Base-by-base conservation (phyloP, 75 land plant species). In the Adiantum capillusveneris region DNA sequence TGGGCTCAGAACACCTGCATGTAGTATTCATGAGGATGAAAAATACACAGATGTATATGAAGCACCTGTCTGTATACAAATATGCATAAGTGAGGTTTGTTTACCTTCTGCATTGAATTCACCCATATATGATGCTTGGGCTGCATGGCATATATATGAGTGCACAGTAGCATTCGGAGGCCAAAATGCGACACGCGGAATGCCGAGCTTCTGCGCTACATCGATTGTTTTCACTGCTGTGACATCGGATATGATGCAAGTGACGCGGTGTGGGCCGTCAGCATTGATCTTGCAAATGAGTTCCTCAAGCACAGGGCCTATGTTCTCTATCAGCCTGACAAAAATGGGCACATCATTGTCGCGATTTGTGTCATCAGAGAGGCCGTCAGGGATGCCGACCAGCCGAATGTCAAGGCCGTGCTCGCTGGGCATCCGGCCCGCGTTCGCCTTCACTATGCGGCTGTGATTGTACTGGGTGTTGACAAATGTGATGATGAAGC, bases 401-500 rank as follows among this genome's bases (percentile, higher is more conserved):
- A 59, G 21, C 2, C 29, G 22, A 22, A 59, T 59, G 24, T 44
- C 17, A 20, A 46, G 49, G 49, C 49, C 49, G 14, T 20, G n/a
- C 2, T 46, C 49, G 49, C 21, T 20, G 5, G 49, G 49, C 49
- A 46, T 2, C 44, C 25, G 44, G 21, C 25, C 30, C 12, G 6
- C 16, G n/a, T 52, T 26, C 14, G 54, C n/a, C 18, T 20, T 12
- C 43, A 58, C 28, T 17, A 60, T 29, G 6, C 75, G 57, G 6
- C 44, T 29, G 31, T 70, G 74, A 62, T 53, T 51, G 67, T 42
- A 19, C 0, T 25, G 27, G 22, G 72, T 56, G 62, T 69, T 69
- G 29, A 75, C 68, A 25, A 74, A 63, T 24, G 77, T 69, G 29
- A 75, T 51, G 39, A 58, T 13, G 48, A 69, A 75, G 16, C 61